phyloP scores from a whole-genome alignment of 805 yeast species.

The Saccharomyces kudriavzevii region DNA sequence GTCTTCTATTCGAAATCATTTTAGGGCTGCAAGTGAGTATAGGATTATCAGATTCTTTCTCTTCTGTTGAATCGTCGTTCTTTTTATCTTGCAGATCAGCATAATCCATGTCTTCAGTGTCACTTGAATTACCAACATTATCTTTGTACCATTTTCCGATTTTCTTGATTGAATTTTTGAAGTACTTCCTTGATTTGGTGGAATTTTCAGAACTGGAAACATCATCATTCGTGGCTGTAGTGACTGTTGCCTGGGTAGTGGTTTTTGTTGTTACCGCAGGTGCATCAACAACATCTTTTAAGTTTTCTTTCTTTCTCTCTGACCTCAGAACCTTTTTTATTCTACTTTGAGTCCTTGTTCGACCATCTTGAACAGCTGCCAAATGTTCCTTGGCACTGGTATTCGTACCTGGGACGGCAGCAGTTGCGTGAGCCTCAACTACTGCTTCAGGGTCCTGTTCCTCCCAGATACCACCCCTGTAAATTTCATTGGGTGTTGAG shows the following conservation, averaged over 20 bases:
- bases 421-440: not conserved
- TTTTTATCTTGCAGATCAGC: not conserved
- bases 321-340: not conserved
- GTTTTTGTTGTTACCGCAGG: not conserved
- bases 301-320: not conserved
- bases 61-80: not conserved
- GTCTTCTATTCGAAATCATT: constrained; percentile 30
- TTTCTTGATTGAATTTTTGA: constrained; percentile 44
- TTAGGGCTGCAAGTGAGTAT: constrained; percentile 8
- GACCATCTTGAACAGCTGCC: not conserved
- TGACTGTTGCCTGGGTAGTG: not conserved
- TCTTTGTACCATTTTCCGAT: constrained; percentile 61
- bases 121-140: constrained; percentile 9
- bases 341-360: not conserved
- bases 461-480: constrained; percentile 91
- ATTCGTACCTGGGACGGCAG: not conserved
- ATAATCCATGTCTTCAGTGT: constrained; percentile 1
- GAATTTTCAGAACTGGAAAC: not conserved
- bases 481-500: constrained; percentile 57
- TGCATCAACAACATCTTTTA: constrained; percentile 3
- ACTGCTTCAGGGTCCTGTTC: constrained; percentile 6
- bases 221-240: not conserved
- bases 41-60: constrained; percentile 2
- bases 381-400: not conserved
- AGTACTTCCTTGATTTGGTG: constrained; percentile 30